phyloP scores from a whole-genome alignment of 148 eudicot species.

The Amaranthus palmeri region DNA sequence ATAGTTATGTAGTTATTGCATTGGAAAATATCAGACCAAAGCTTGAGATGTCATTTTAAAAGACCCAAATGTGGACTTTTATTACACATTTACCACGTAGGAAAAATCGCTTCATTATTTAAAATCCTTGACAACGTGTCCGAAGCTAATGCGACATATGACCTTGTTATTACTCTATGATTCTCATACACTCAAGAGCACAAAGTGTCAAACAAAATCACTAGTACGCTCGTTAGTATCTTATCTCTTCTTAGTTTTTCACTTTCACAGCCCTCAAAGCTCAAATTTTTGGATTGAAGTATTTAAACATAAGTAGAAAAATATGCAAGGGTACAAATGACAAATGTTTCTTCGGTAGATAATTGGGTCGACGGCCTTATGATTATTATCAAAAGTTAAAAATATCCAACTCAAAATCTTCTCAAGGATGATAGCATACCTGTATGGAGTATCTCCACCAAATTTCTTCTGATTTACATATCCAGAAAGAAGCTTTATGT shows the following conservation, averaged over 20 bases:
- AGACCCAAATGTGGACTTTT: too few species aligned
- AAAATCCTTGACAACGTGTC: too few species aligned
- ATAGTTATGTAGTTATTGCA: too few species aligned
- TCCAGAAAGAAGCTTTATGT: constrained; percentile 81
- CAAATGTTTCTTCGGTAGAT: neutral
- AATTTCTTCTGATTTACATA: constrained; percentile 89
- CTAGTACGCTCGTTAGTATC: neutral
- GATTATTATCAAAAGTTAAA: neutral
- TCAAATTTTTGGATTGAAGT: neutral
- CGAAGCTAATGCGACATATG: too few species aligned
- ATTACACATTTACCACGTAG: too few species aligned
- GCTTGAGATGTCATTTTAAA: too few species aligned
- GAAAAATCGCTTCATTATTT: too few species aligned
- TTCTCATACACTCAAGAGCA: neutral
- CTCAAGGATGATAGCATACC: constrained; percentile 32
- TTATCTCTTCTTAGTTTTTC: neutral
- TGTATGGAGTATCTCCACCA: constrained; percentile 95
- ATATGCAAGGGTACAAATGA: neutral
- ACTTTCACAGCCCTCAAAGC: neutral
- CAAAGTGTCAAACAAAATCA: neutral
- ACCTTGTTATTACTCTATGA: too few species aligned
- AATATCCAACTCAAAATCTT: neutral
- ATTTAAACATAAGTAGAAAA: neutral
- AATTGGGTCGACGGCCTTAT: neutral
- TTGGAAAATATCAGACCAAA: too few species aligned